These are phyloP conservation scores for Candida frijolesensis DNA, from an alignment of 1,139 yeast genomes.

Conservation along the genomic window DNA sequence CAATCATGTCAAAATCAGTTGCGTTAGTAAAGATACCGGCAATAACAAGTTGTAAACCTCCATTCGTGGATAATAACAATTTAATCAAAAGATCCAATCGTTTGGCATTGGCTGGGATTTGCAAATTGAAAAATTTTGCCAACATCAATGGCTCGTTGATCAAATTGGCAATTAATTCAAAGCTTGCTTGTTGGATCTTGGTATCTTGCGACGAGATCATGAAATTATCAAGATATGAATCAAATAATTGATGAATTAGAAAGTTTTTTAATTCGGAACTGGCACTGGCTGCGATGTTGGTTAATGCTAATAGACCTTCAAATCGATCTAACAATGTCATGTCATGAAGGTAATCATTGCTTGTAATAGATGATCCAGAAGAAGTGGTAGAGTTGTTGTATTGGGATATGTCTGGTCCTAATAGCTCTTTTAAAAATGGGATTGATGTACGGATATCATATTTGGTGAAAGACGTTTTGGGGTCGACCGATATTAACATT, in stretches of 20 bases:
- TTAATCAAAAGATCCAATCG: conserved; percentile 42
- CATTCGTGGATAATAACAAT: conserved; percentile 41
- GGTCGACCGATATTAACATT: conserved; percentile 45
- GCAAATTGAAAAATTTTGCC: conserved; percentile 53
- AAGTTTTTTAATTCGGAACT: conserved; percentile 30
- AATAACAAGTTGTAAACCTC: conserved; percentile 40
- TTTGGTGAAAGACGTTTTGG: conserved; percentile 39
- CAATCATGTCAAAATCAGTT: conserved; percentile 49
- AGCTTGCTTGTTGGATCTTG: conserved; percentile 43
- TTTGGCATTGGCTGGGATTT: conserved; percentile 22
- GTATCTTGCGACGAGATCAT: conserved; percentile 40
- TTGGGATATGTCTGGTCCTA: conserved; percentile 35
- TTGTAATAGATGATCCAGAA: not conserved
- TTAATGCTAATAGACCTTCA: conserved; percentile 49
- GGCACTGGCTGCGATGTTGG: conserved; percentile 45
- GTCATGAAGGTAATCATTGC: conserved; percentile 25
- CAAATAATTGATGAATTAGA: conserved; percentile 39
- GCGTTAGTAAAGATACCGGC: conserved; percentile 55
- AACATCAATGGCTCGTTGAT: conserved; percentile 46
- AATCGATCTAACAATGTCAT: conserved; percentile 41
- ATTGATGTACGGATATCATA: conserved; percentile 42
- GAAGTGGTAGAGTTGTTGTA: conserved; percentile 19
- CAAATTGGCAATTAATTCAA: conserved; percentile 53
- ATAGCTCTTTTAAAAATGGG: conserved; percentile 51
- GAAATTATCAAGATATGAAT: conserved; percentile 34